Evolutionary conservation across 768 basidiomycete genomes (phyloP), one percentile per base, ranked within the genome.

Genomic region (Tephrocybe sp.): DNA sequence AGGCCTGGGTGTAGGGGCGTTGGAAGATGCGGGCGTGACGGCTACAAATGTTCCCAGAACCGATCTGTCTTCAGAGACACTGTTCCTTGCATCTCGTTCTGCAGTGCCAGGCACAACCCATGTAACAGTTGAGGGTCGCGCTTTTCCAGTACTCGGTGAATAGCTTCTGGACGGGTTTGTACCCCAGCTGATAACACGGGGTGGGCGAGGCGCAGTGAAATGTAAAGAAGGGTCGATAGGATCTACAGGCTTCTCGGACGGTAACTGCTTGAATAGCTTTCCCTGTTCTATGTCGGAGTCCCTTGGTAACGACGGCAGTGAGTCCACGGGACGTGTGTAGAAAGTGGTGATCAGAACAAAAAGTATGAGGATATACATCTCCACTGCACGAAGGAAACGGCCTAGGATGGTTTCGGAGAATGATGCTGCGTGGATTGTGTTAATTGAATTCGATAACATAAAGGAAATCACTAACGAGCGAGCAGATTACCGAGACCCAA

Each of bases 391-490:
- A 48, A 79, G 69, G 56, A 89, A 79, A 39, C 84, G 81, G n/a
- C 88, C 88, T 1, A 86, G 66, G 9, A 73, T 71, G 5, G 78
- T 79, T 65, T 90, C 88, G 2, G 87, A 79, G 59, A 89, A 88
- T 45, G 71, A 66, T 61, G 84, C 86, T 88, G 55, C 16, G 25
- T 43, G 34, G n/a, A 30, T 18, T 25, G 45, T 24, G 23, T 48
- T 29, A 49, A 23, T 41, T 12, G 25, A 38, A 31, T 40, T 30
- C 12, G 29, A 19, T 10, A 9, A 15, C 34, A 13, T 29, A 21
- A 23, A 36, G 16, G 15, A 16, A n/a, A 43, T 18, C 13, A 75
- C 86, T 69, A 59, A 89, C 88, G 80, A 30, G 59, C 54, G 22
- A 79, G 56, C 30, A 86, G 64, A 53, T 82, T 78, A 16, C 80